phyloP scores from a whole-genome alignment of 2,329 filamentous ascomycete genomes.

The Dryadomyces quercus-mongolicae region DNA sequence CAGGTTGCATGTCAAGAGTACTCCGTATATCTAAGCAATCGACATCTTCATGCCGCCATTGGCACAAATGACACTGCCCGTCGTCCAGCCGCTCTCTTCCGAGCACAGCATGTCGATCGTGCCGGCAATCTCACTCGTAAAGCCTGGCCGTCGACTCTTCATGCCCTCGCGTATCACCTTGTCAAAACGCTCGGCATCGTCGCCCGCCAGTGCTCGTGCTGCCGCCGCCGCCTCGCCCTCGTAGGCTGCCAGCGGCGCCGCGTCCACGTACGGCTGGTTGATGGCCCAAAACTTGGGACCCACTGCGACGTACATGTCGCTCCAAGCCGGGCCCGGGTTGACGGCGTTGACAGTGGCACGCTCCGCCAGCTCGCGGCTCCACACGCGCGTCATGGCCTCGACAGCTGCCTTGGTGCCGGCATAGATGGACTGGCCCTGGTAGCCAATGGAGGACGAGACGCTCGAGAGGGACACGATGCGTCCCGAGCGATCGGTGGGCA shows the following conservation, averaged over 20 bases:
- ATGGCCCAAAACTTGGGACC: not conserved
- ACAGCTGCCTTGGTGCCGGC: conserved; percentile 47
- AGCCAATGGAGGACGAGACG: conserved; percentile 38
- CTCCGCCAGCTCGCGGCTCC: conserved; percentile 45
- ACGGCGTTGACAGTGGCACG: conserved; percentile 45
- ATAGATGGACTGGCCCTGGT: conserved; percentile 42
- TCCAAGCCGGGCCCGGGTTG: conserved; percentile 37
- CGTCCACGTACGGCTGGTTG: conserved; percentile 1
- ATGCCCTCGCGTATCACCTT: not conserved
- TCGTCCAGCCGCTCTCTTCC: not conserved
- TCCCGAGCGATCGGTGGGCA: conserved; percentile 43
- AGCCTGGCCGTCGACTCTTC: conserved; percentile 15
- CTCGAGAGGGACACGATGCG: conserved; percentile 46
- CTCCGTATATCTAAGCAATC: not conserved
- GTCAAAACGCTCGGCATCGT: not conserved
- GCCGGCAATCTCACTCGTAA: conserved; percentile 1
- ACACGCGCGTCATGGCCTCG: conserved; percentile 50
- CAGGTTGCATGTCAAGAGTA: no score
- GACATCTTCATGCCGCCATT: conserved; percentile 5
- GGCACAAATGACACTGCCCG: conserved; percentile 3
- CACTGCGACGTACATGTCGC: conserved; percentile 1
- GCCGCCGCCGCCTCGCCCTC: not conserved
- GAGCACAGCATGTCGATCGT: conserved; percentile 3
- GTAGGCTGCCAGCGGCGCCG: conserved; percentile 1
- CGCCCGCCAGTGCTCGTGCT: not conserved